Conservation (phyloP, 768 basidiomycete species). For the Russula compacta region DNA sequence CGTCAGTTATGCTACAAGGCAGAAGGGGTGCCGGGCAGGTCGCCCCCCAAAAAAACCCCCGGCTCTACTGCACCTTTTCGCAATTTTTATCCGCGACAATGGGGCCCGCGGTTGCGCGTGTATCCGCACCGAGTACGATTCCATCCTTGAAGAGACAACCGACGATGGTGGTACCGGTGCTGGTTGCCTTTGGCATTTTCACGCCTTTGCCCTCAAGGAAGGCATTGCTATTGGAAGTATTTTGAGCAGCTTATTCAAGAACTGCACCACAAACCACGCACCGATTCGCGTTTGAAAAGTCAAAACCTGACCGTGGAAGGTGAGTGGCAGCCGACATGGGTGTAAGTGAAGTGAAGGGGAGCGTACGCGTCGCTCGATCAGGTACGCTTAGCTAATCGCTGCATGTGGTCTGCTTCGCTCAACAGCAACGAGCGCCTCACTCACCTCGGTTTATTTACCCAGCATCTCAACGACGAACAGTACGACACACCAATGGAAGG, state of each 20-base stretch:
- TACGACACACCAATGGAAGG: constrained; percentile 30
- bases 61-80: constrained; percentile 65
- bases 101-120: constrained; percentile 85
- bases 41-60: background rate
- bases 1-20: background rate
- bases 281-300: constrained; percentile 72
- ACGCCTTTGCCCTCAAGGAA: constrained; percentile 65
- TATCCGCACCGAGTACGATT: constrained; percentile 92
- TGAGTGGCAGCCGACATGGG: constrained; percentile 38
- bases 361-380: constrained; percentile 13
- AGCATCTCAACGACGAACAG: background rate
- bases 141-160: constrained; percentile 91
- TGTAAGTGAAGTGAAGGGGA: background rate
- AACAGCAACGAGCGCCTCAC: no score
- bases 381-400: background rate
- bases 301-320: constrained; percentile 51
- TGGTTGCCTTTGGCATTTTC: constrained; percentile 73
- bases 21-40: background rate
- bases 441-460: background rate
- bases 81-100: constrained; percentile 99
- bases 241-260: background rate
- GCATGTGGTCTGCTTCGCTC: background rate
- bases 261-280: constrained; percentile 24
- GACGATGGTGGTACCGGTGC: constrained; percentile 96
- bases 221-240: constrained; percentile 44